Evolutionary conservation across 805 yeast genomes (phyloP), one percentile per base, ranked within the genome.

Genomic region (Clavispora fructus): DNA sequence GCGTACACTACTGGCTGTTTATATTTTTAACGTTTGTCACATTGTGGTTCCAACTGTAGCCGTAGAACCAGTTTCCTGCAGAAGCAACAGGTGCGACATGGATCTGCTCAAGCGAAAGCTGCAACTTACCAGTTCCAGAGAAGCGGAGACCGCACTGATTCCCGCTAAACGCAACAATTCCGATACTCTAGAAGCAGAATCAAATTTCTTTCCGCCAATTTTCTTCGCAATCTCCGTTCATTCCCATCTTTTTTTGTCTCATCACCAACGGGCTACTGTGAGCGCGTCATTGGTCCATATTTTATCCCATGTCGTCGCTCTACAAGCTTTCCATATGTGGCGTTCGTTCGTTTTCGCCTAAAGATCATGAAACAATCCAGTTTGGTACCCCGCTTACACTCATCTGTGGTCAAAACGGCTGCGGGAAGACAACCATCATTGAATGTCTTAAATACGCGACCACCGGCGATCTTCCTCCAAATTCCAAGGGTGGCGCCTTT

Each of bases 391-490:
- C 99, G 0, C 68, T 94, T 60, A 94, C 99, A 0, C 73, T 94
- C 41, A 92, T 94, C 44, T 96, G 95, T 27, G 99, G 99, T 0
- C 86, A 86, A 43, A 94, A 94, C 65, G 98, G 99, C 29, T 85
- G 96, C 27, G 99, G 99, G 10, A 92, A 94, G 62, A 94, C 98
- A 0, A 91, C 98, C 0, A 83, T 94, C 47, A 95, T 94, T 51
- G 99, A 94, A 64, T 90, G 97, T 62, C 72, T 94, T 49, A 80
- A 90, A 61, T 94, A 90, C 64, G 92, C 95, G 17, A 89, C 99
- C 10, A 92, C 99, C 0, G 98, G 98, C 9, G 94, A 86, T 59
- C 69, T 91, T 48, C 99, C 99, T 1, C 99, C 99, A 0, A 91
- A 92, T 59, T 82, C 91, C 39, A 90, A 87, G 61, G 96, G 96